Base-by-base conservation (phyloP, 225 moss, liverwort and hornwort genomes). In the Physcomitrium patens region DNA sequence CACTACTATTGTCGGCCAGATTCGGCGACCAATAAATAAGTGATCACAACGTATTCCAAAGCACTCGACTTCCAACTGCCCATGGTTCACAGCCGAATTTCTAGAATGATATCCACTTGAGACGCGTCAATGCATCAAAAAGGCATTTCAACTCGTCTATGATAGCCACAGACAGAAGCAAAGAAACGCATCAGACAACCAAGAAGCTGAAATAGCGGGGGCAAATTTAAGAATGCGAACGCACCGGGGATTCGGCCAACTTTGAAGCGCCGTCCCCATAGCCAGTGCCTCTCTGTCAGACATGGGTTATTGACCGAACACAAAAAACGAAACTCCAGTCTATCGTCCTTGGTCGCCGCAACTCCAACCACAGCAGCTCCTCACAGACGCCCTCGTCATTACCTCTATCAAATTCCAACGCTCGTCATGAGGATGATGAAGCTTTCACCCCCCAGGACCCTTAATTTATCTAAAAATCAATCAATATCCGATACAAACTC, bases 241-340 rank as follows among this genome's bases (percentile, higher is more conserved):
- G 0, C 1, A 86, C 83, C 51, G 1, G 14, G 86, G 61, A 66
- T 71, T 64, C 11, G 84, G 44, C 65, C 71, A 68, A 69, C 69
- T 82, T 45, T 8, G 68, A 23, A 82, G 84, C 0, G 66, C 80
- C 42, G 65, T 85, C 10, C 79, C 82, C 75, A 84, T 84, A 0
- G 79, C 77, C 68, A 60, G 20, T 17, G 58, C 63, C 0, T 44
- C 71, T 28, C n/a, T 24, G 7, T 72, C 17, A 1, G 60, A 87
- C 77, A 81, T 77, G 13, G 76, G 57, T 3, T 37, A 74, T 65
- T 65, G 43, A 74, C 22, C 78, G 41, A 60, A 76, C 1, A 63
- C 67, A 43, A 67, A 76, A 17, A 81, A 70, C 6, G 43, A 70
- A 8, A 74, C 55, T 26, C 76, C 8, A 3, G 10, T 26, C 8